phyloP scores from a whole-genome alignment of 129 eudicot genomes.

The Flaveria sonorensis region DNA sequence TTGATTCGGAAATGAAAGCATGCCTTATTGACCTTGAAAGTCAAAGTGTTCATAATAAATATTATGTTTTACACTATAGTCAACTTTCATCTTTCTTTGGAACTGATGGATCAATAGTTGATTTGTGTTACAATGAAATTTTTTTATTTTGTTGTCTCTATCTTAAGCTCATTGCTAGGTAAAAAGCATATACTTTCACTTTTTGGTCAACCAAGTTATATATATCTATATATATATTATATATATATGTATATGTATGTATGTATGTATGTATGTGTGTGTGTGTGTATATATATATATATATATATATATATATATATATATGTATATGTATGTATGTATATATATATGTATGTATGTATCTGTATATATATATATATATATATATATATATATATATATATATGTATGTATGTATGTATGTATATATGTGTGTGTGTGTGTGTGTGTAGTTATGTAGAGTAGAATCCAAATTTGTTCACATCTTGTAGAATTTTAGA shows the following conservation, averaged over 20 bases:
- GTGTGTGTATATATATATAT: too few species aligned
- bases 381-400: too few species aligned
- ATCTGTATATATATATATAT: too few species aligned
- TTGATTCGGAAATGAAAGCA: neutral
- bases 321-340: too few species aligned
- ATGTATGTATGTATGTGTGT: too few species aligned
- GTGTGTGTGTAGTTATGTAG: too few species aligned
- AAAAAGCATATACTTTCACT: neutral
- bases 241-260: too few species aligned
- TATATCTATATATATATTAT: too few species aligned
- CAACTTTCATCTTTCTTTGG: neutral
- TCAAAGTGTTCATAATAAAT: neutral
- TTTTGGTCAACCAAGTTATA: neutral
- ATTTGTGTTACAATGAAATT: neutral
- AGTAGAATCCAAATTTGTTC: neutral
- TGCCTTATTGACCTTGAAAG: neutral
- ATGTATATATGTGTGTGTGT: too few species aligned
- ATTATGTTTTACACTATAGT: neutral
- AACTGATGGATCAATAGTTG: neutral
- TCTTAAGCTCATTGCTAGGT: neutral
- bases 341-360: too few species aligned
- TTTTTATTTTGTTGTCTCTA: neutral
- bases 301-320: too few species aligned
- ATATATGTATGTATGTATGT: too few species aligned
- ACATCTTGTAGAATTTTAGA: neutral